Conservation (phyloP, 1,139 yeast species). For the Candida frijolesensis region DNA sequence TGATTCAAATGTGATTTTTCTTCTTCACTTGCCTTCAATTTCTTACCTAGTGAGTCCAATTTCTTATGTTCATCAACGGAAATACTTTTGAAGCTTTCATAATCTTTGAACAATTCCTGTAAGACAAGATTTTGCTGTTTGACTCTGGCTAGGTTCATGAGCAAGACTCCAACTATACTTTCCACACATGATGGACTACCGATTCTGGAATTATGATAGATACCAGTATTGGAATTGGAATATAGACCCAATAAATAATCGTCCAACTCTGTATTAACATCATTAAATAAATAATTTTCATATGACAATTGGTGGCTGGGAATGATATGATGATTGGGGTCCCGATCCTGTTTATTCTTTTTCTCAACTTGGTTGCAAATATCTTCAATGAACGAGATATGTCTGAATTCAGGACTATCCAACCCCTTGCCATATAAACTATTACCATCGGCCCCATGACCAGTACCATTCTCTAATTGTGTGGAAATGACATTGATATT, state of each 20-base stretch:
- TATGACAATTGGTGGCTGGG: constrained; percentile 32
- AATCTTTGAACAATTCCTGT: constrained; percentile 30
- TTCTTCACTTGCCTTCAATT: constrained; percentile 18
- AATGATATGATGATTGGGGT: constrained; percentile 8
- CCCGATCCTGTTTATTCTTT: constrained; percentile 7
- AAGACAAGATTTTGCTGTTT: constrained; percentile 42
- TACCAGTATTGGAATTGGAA: constrained; percentile 59
- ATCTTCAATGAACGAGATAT: constrained; percentile 46
- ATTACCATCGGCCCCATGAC: constrained; percentile 13
- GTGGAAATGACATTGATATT: constrained; percentile 62
- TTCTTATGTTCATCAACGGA: constrained; percentile 23
- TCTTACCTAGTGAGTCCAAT: constrained; percentile 22
- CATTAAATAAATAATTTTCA: constrained; percentile 82
- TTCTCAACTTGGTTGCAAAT: constrained; percentile 23
- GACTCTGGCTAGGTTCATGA: constrained; percentile 31
- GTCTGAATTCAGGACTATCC: constrained; percentile 38
- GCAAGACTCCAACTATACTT: constrained; percentile 31
- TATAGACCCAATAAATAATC: constrained; percentile 60
- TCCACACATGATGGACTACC: constrained; percentile 57
- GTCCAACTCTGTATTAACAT: constrained; percentile 63
- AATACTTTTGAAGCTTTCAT: constrained; percentile 24
- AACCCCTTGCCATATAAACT: constrained; percentile 9
- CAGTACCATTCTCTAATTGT: constrained; percentile 17
- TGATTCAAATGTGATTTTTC: constrained; percentile 21
- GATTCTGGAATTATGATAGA: constrained; percentile 63